Percentiles rank a stretch among this genome's conserved stretches.
Evolutionary conservation across 2,329 filamentous ascomycete species (phyloP).

Genomic region (Ophiostoma himal-ulmi): DNA sequence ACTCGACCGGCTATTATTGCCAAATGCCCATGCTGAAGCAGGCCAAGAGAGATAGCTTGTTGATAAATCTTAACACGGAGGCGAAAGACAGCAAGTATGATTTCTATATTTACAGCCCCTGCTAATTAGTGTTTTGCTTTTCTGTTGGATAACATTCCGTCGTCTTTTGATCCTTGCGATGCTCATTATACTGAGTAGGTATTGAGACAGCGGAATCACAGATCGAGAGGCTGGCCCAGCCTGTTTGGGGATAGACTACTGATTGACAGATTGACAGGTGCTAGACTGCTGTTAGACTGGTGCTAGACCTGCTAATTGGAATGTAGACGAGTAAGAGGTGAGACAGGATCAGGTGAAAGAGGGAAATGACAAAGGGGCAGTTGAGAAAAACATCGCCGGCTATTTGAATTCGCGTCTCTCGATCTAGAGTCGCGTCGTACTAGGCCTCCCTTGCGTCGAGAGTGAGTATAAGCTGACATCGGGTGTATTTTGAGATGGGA

Average conservation of each 20-base stretch:
- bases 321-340: neutral
- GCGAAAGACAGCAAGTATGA: neutral
- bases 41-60: neutral
- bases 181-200: neutral
- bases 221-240: slow-evolving; percentile 3
- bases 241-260: neutral
- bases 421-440: slow-evolving; percentile 1
- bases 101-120: slow-evolving; percentile 7
- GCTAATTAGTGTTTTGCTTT: neutral
- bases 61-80: neutral
- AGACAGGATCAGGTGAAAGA: neutral
- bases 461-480: neutral
- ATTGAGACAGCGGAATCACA: neutral
- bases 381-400: neutral
- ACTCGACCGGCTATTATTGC: slow-evolving; percentile 1
- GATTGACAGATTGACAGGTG: slow-evolving; percentile 5
- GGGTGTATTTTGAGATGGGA: neutral
- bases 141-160: neutral
- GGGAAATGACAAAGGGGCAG: neutral
- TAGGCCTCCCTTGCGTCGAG: slow-evolving; percentile 3
- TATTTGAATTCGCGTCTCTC: neutral
- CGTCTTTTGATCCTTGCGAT: neutral
- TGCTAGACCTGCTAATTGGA: neutral
- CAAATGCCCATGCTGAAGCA: slow-evolving; percentile 1
- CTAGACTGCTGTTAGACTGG: neutral